Evolutionary conservation across 768 basidiomycete species (phyloP).

Genomic region (Chalciporus sphaerocephalus): DNA sequence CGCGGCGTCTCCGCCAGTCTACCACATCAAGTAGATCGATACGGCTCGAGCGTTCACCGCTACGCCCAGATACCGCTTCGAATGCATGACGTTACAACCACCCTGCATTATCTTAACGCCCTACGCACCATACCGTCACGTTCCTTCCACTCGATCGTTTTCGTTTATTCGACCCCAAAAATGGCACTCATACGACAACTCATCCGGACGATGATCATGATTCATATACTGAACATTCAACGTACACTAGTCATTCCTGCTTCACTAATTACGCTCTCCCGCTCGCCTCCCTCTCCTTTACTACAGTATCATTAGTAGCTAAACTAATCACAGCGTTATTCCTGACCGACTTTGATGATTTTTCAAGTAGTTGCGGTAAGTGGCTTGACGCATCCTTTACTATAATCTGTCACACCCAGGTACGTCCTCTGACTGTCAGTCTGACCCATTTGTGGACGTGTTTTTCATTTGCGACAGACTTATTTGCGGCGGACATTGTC

Average conservation of each 20-base stretch:
- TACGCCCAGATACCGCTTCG: conserved; percentile 7
- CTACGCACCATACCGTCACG: conserved; percentile 13
- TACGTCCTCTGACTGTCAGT: too few species aligned
- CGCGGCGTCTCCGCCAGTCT: conserved; percentile 34
- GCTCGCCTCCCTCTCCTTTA: background rate
- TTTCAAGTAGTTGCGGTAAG: background rate
- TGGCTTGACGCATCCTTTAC: too few species aligned
- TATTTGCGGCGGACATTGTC: too few species aligned
- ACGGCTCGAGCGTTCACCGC: conserved; percentile 5
- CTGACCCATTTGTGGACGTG: too few species aligned
- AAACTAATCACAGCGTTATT: conserved; percentile 10
- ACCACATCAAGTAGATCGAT: conserved; percentile 10
- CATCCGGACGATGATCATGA: conserved; percentile 31
- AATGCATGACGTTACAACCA: conserved; percentile 18
- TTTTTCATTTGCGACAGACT: too few species aligned
- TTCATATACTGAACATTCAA: conserved; percentile 4
- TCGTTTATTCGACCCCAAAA: conserved; percentile 3
- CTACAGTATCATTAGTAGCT: conserved; percentile 17
- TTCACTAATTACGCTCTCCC: conserved; percentile 22
- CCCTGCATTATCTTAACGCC: conserved; percentile 6
- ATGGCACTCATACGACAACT: conserved; percentile 28
- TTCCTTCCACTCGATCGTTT: conserved; percentile 13
- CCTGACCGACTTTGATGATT: background rate
- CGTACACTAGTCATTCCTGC: conserved; percentile 12
- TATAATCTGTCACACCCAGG: too few species aligned